These are phyloP conservation scores for Torulaspora franciscae DNA, from an alignment of 805 yeast genomes.

Conservation along the genomic window DNA sequence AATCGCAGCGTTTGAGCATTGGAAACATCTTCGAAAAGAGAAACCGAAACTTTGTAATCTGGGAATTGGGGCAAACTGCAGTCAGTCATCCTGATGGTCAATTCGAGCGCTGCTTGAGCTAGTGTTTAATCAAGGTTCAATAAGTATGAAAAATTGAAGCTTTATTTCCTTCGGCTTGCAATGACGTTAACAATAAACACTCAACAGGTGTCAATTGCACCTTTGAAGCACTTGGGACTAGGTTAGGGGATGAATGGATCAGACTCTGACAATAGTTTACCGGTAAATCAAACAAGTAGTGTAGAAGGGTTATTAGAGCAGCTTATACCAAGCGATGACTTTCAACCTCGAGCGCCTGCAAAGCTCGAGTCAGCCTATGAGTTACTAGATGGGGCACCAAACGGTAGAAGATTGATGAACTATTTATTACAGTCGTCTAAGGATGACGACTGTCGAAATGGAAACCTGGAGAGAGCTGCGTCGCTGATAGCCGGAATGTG, in stretches of 20 bases:
- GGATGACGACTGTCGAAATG: slow-evolving; percentile 1
- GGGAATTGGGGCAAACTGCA: slow-evolving; percentile 46
- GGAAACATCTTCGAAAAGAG: slow-evolving; percentile 44
- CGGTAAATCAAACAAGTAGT: neutral
- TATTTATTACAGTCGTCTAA: slow-evolving; percentile 12
- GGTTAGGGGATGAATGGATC: neutral
- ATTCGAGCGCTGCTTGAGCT: neutral
- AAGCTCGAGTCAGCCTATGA: slow-evolving; percentile 18
- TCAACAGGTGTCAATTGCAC: neutral
- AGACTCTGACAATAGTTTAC: neutral
- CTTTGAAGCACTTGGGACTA: neutral
- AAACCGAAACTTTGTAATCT: slow-evolving; percentile 36
- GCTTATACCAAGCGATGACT: slow-evolving; percentile 4
- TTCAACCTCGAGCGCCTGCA: neutral
- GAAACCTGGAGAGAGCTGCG: slow-evolving; percentile 9
- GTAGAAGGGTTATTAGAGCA: slow-evolving; percentile 5
- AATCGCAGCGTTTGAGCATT: slow-evolving; percentile 41
- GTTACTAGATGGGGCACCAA: slow-evolving; percentile 23
- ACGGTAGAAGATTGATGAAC: slow-evolving; percentile 28
- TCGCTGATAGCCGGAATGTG: slow-evolving; percentile 18
- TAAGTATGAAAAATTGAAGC: neutral
- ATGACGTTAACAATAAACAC: neutral
- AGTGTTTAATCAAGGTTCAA: too few species aligned
- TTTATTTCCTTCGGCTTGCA: neutral
- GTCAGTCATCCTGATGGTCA: slow-evolving; percentile 9